Evolutionary conservation across 306 rosid genomes (phyloP), one percentile per base, ranked within the genome.

Genomic region (Sicyos edulis): DNA sequence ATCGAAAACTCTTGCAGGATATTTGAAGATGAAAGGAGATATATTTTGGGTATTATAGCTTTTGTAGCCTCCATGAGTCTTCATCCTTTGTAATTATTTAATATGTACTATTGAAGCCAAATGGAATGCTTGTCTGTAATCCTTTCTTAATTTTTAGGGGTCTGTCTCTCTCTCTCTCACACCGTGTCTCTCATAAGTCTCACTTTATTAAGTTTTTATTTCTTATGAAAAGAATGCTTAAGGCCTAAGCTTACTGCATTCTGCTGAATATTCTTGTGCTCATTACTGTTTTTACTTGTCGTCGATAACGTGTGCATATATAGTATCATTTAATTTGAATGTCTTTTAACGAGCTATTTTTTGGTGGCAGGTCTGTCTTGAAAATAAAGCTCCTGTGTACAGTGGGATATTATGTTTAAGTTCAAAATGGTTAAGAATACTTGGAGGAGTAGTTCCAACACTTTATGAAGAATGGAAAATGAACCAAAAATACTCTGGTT

Each of bases 401-500:
- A 77, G 78, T 52, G 92, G 95, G 61, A 81, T 91, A 71, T 82
- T 85, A 24, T 93, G 99, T 77, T 85, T 93, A 77, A 85, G 76
- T 76, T 85, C 97, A 37, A 81, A 83, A 65, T 92, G 75, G 26
- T 24, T 91, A 81, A 84, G 89, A 14, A 66, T 93, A 63, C 80
- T 93, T 55, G 97, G 99, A 76, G 97, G 97, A 70, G 78, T 86
- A 76, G 99, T 91, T 61, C 87, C 85, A 62, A 70, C 96, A 22
- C 96, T 93, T 22, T 78, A 86, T 78, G 97, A 93, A 75, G 98
- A 90, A 76, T 93, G 98, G 98, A 81, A 90, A 83, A 83, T 93
- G 97, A 90, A 90, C 80, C 53, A 78, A 77, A 93, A 88, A 40
- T 93, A 93, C 71, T 81, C 97, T 2, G 97, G 95, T 58, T 70